Base-by-base conservation (phyloP, 2,329 filamentous ascomycete species). In the Apiospora sp. region DNA sequence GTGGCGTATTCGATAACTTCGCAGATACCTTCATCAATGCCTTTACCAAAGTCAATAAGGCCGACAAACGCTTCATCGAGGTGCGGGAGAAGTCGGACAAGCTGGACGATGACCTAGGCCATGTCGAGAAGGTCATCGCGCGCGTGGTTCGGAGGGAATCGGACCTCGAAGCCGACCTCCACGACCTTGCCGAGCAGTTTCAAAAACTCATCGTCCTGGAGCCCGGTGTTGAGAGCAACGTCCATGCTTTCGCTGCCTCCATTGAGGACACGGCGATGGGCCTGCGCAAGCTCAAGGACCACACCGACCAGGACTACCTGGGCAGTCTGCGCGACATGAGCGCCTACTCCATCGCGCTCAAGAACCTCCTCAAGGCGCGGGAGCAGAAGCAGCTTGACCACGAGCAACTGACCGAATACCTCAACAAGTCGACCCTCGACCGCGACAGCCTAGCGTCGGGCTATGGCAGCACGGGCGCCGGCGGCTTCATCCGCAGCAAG, bases 371-470 rank as follows among this genome's bases (percentile, higher is more conserved):
- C 75, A 97, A 97, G 82, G 94, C 94, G 1, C 92, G 96, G 48
- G 96, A 99, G 85, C 95, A 97, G 85, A 99, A 99, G 82, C 96
- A 99, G 82, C 92, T 99, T 72, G 96, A 99, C 84, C 98, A 96
- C 79, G 96, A 99, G 84, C 95, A 94, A 76, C 88, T 99, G 46
- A 97, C 95, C 41, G 96, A 98, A 81, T 98, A 98, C 82, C 93
- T 98, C 71, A 94, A 94, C 84, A 98, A 97, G 82, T 94, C 94
- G 0, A 94, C 94, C 3, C 86, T 91, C 4, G 96, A 99, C 82
- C 92, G 95, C 68, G 96, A 99, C 83, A 87, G 89, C 22, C 90
- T 98, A 3, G 87, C 88, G 12, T 90, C 91, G 0, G 90, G 91
- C 14, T 91, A 92, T 76, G 78, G 80, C 70, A 70, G 69, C 37